Conservation (phyloP, 495 filamentous ascomycete species). For the Thozetella sp. region DNA sequence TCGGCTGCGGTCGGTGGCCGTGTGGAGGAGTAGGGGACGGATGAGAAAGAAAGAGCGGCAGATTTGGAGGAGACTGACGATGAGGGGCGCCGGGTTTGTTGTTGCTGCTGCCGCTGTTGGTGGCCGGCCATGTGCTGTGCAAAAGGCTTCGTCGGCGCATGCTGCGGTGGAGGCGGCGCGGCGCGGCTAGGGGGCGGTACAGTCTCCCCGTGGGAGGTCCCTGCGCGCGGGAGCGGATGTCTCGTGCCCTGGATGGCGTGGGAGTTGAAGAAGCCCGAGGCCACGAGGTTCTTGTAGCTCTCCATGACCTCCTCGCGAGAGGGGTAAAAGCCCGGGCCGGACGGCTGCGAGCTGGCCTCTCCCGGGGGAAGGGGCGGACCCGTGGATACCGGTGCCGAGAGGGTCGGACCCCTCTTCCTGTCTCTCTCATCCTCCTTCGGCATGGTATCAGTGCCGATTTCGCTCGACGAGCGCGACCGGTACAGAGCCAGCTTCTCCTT, state of each 20-base stretch:
- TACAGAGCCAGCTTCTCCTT: conserved; percentile 24
- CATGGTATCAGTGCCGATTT: conserved; percentile 12
- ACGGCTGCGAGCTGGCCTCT: background rate
- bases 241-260: conserved; percentile 49
- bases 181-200: conserved; percentile 1
- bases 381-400: background rate
- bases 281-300: conserved; percentile 44
- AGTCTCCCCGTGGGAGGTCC: conserved; percentile 13
- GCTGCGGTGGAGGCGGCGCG: background rate
- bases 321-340: conserved; percentile 27
- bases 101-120: conserved; percentile 8
- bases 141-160: conserved; percentile 7
- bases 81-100: conserved; percentile 7
- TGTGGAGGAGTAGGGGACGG: conserved; percentile 7
- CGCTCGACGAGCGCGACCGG: conserved; percentile 19
- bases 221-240: conserved; percentile 27
- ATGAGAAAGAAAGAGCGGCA: conserved; percentile 5
- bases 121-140: conserved; percentile 5
- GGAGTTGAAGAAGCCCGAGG: conserved; percentile 46
- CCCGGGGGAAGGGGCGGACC: background rate
- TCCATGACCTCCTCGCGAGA: conserved; percentile 44
- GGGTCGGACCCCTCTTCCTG: background rate
- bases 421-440: conserved; percentile 4
- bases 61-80: background rate
- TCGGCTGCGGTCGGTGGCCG: background rate